Percentiles rank a stretch among this genome's conserved stretches.
phyloP scores from a whole-genome alignment of 1,139 yeast species.

The Candida sojae region DNA sequence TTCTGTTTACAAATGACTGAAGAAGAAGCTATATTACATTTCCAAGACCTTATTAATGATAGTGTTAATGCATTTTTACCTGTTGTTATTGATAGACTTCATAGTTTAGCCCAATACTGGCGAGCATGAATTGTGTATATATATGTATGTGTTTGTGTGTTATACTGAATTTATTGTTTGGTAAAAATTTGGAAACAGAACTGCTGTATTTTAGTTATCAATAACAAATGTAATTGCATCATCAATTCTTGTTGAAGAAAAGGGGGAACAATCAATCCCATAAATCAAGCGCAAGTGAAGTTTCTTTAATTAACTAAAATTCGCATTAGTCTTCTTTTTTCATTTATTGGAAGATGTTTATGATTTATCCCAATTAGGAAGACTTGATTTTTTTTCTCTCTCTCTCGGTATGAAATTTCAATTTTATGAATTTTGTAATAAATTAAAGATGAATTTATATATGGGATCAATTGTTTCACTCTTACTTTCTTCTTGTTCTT shows the following conservation, averaged over 20 bases:
- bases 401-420: too few relatives aligned
- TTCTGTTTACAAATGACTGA: constrained; percentile 92
- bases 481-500: too few relatives aligned
- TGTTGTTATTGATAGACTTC: constrained; percentile 91
- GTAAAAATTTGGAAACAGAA: background rate
- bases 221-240: too few relatives aligned
- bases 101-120: constrained; percentile 97
- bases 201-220: too few relatives aligned
- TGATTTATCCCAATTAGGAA: background rate
- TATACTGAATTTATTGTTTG: background rate
- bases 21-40: constrained; percentile 91
- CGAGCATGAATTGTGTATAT: constrained; percentile 52
- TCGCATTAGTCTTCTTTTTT: background rate
- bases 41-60: constrained; percentile 89
- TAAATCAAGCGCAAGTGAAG: too few relatives aligned
- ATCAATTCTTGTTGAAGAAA: too few relatives aligned
- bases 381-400: background rate
- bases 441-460: too few relatives aligned
- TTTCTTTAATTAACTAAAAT: background rate
- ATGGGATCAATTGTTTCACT: too few relatives aligned
- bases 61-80: constrained; percentile 94
- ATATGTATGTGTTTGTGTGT: background rate
- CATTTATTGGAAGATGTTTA: background rate
- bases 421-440: too few relatives aligned
- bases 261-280: too few relatives aligned